phyloP scores from a whole-genome alignment of 2,329 filamentous ascomycete species.

The Drechmeria coniospora region DNA sequence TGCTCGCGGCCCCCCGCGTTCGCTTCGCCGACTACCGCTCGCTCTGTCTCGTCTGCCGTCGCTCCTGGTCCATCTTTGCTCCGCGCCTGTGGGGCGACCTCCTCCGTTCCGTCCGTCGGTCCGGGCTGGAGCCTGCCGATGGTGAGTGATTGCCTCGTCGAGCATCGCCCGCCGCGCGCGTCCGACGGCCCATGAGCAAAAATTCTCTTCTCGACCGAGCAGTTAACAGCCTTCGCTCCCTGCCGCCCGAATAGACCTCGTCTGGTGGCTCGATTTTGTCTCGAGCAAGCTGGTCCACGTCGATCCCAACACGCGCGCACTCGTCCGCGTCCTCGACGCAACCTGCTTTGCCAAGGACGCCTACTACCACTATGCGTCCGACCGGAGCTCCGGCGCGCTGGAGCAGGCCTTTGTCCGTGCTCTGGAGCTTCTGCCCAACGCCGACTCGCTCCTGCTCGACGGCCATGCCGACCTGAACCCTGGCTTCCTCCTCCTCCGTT shows the following conservation, averaged over 20 bases:
- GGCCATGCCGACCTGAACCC: conserved; percentile 29
- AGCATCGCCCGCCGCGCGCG: no score
- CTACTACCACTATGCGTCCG: conserved; percentile 26
- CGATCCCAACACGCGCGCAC: conserved; percentile 21
- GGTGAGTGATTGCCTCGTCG: conserved; percentile 24
- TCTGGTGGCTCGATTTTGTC: conserved; percentile 34
- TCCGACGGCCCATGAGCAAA: no score
- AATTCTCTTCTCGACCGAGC: no score
- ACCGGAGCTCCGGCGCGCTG: conserved; percentile 17
- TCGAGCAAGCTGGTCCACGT: conserved; percentile 19
- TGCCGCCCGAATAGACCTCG: conserved; percentile 23
- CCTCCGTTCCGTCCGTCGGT: conserved; percentile 20
- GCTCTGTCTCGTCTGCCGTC: conserved; percentile 32
- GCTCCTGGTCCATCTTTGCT: conserved; percentile 33
- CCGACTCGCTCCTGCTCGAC: conserved; percentile 32
- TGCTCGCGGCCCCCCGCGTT: conserved; percentile 29
- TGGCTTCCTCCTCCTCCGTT: conserved; percentile 18
- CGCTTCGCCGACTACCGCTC: conserved; percentile 22
- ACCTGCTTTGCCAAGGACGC: conserved; percentile 23
- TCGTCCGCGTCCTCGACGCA: conserved; percentile 33
- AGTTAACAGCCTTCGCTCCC: not conserved
- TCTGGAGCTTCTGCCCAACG: conserved; percentile 23
- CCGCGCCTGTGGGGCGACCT: conserved; percentile 38
- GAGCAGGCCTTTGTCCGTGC: conserved; percentile 24
- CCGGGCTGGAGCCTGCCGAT: conserved; percentile 27